Evolutionary conservation across 441 rosid species (phyloP).

Genomic region (Cnidoscolus chayamansa): DNA sequence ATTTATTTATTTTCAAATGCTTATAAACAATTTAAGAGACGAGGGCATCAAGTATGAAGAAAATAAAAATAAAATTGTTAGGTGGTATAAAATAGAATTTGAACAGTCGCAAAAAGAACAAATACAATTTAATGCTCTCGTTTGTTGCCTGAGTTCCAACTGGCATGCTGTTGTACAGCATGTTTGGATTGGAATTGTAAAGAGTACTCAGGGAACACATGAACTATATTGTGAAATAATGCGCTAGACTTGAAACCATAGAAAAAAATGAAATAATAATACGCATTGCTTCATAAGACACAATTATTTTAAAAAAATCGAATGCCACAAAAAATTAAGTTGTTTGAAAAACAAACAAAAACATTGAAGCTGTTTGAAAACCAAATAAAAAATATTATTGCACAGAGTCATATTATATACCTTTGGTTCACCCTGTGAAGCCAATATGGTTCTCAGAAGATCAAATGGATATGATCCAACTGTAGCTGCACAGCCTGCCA

Average conservation of each 20-base stretch:
- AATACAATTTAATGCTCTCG: no score
- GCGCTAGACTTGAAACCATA: background rate
- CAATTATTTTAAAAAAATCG: background rate
- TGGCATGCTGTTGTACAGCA: no score
- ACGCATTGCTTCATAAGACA: background rate
- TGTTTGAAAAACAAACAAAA: background rate
- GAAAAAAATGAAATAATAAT: background rate
- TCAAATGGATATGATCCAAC: constrained; percentile 96
- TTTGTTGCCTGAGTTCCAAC: no score
- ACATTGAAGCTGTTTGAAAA: background rate
- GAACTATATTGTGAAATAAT: background rate
- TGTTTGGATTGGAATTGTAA: no score
- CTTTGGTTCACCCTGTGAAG: constrained; percentile 98
- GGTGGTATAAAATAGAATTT: no score
- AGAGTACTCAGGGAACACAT: background rate
- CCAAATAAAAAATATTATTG: background rate
- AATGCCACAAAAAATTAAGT: background rate
- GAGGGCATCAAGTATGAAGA: no score
- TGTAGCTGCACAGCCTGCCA: constrained; percentile 96
- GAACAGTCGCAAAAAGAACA: no score
- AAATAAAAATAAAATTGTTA: no score
- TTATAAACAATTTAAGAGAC: no score
- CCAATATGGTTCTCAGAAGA: constrained; percentile 83
- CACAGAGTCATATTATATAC: constrained; percentile 29
- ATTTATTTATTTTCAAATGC: no score